These are phyloP conservation scores for Trametes cinnabarina DNA, from an alignment of 768 basidiomycete genomes.

Conservation along the genomic window DNA sequence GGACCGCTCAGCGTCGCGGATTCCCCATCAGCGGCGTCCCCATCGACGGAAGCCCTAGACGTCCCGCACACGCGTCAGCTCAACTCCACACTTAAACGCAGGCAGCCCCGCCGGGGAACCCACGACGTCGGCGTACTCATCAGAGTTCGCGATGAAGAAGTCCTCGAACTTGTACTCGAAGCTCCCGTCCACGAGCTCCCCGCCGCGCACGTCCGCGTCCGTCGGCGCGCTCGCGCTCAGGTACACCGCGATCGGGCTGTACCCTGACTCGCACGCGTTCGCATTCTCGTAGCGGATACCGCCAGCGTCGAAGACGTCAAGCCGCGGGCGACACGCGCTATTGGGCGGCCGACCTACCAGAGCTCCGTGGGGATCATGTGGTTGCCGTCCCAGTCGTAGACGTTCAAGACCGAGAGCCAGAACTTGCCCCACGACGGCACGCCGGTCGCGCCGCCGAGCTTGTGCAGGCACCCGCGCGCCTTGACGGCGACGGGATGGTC, in stretches of 20 bases:
- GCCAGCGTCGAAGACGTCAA: not conserved
- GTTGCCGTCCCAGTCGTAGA: conserved; percentile 94
- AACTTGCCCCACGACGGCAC: conserved; percentile 95
- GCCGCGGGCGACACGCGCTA: not conserved
- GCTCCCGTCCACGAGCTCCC: conserved; percentile 16
- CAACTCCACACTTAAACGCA: too few relatives aligned
- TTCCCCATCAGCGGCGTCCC: conserved; percentile 14
- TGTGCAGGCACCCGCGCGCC: conserved; percentile 79
- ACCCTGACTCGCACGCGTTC: conserved; percentile 23
- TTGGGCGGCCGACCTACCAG: conserved; percentile 49
- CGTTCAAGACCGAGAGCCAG: conserved; percentile 89
- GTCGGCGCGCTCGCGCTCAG: conserved; percentile 13
- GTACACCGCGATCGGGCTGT: conserved; percentile 19
- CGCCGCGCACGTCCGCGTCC: conserved; percentile 6
- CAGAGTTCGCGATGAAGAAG: conserved; percentile 22
- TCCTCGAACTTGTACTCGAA: conserved; percentile 21
- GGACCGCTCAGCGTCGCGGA: too few relatives aligned
- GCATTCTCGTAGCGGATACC: conserved; percentile 11
- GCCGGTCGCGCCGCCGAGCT: conserved; percentile 72
- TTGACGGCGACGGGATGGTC: conserved; percentile 84
- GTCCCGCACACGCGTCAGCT: not conserved
- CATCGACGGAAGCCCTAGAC: conserved; percentile 18
- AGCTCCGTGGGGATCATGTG: conserved; percentile 91
- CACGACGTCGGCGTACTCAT: conserved; percentile 2
- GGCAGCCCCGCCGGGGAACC: too few relatives aligned